These are phyloP conservation scores for Saxophila tyrrhenica DNA, from an alignment of 495 filamentous ascomycete genomes.

Conservation along the genomic window DNA sequence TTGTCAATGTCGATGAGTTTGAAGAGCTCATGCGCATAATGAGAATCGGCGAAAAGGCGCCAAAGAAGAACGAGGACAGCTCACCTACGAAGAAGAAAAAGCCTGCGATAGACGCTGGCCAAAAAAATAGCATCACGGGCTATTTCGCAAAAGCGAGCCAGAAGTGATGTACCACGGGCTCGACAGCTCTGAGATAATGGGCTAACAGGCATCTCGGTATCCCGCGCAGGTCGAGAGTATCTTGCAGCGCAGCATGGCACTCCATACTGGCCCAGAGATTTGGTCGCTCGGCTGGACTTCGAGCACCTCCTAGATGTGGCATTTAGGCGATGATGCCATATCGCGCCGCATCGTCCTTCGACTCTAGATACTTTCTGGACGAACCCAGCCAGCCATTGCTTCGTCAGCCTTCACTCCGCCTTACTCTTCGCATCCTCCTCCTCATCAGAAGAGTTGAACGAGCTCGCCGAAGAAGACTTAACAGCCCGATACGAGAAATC, in stretches of 20 bases:
- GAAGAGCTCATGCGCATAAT: slow-evolving; percentile 45
- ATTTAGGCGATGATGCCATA: no score
- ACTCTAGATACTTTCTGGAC: no score
- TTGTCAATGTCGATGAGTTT: slow-evolving; percentile 41
- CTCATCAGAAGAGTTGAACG: not conserved
- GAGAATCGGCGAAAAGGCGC: slow-evolving; percentile 40
- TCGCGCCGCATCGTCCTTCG: no score
- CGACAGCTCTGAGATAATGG: not conserved
- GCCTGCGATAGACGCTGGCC: slow-evolving; percentile 17
- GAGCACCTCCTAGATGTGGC: no score
- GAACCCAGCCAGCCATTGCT: no score
- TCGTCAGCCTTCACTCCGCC: no score
- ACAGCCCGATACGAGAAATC: slow-evolving; percentile 61
- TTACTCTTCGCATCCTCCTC: slow-evolving; percentile 4
- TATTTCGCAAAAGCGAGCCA: slow-evolving; percentile 29
- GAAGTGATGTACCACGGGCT: not conserved
- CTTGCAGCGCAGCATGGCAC: no score
- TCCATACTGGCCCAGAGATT: no score
- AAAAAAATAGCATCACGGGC: slow-evolving; percentile 39
- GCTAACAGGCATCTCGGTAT: no score
- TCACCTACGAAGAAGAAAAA: slow-evolving; percentile 25
- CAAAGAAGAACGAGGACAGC: slow-evolving; percentile 4
- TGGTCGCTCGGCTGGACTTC: no score
- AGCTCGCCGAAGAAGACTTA: not conserved
- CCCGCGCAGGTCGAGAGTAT: no score